Conservation (phyloP, 768 basidiomycete species). For the Pilatotrama ljubarskyi region DNA sequence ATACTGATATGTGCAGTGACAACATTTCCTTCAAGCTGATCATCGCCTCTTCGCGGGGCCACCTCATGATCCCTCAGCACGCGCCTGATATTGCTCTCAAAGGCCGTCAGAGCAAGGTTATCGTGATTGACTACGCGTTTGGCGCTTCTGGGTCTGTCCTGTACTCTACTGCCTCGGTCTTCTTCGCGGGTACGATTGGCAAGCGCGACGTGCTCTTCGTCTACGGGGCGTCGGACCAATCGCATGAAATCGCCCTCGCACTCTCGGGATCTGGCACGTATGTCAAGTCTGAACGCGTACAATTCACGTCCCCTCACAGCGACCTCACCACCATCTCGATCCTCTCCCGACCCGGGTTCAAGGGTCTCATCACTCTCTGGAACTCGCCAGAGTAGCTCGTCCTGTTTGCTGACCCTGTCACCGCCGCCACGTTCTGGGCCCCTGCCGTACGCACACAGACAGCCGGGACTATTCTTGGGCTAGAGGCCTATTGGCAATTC, state of each 20-base stretch:
- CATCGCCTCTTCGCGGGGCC: conserved; percentile 55
- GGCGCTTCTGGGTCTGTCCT: conserved; percentile 52
- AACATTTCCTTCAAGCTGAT: conserved; percentile 58
- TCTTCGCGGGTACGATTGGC: conserved; percentile 58
- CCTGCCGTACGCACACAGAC: conserved; percentile 56
- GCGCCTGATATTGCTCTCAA: conserved; percentile 54
- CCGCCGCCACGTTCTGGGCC: conserved; percentile 75
- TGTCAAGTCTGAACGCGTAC: conserved; percentile 21
- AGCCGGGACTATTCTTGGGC: conserved; percentile 29
- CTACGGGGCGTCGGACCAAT: conserved; percentile 36
- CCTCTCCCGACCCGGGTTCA: conserved; percentile 45
- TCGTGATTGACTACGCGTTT: conserved; percentile 72
- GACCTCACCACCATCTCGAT: conserved; percentile 51
- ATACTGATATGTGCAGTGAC: conserved; percentile 33
- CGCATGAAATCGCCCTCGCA: conserved; percentile 36
- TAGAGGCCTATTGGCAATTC: conserved; percentile 67
- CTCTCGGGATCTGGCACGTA: conserved; percentile 21
- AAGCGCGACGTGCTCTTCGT: conserved; percentile 43
- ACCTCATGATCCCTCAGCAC: conserved; percentile 56
- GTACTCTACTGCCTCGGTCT: conserved; percentile 74
- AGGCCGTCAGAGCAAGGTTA: conserved; percentile 73
- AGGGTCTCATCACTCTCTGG: conserved; percentile 61
- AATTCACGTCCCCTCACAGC: conserved; percentile 28
- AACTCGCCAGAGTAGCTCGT: conserved; percentile 71
- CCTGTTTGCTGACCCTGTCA: conserved; percentile 63